These are phyloP conservation scores for Dendryphion nanum DNA, from an alignment of 2,329 filamentous ascomycete genomes.

Conservation along the genomic window DNA sequence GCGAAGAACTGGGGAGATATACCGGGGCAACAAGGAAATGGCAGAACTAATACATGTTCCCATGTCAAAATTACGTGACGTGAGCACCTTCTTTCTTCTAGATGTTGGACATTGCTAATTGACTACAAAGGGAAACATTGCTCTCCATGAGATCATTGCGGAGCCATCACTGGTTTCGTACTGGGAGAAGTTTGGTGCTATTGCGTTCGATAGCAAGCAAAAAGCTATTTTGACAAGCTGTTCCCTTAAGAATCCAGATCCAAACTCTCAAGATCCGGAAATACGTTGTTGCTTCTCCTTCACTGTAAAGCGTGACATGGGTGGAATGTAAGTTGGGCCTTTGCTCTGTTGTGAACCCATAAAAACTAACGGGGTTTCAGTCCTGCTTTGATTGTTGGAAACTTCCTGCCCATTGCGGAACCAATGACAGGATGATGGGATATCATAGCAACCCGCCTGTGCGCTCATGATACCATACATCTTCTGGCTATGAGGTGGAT, in stretches of 20 bases:
- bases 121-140: constrained; percentile 82
- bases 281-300: constrained; percentile 97
- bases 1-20: constrained; percentile 95
- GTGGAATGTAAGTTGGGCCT: constrained; percentile 83
- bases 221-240: constrained; percentile 96
- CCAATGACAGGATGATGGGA: too few relatives aligned
- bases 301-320: constrained; percentile 88
- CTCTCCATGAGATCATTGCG: constrained; percentile 91
- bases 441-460: too few relatives aligned
- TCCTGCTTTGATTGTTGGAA: constrained; percentile 91
- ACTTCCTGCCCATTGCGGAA: constrained; percentile 85
- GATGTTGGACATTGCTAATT: not conserved
- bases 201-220: constrained; percentile 90
- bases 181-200: constrained; percentile 98
- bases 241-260: constrained; percentile 71
- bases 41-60: constrained; percentile 91
- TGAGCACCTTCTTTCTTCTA: constrained; percentile 47
- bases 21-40: constrained; percentile 98
- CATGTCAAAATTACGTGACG: constrained; percentile 86
- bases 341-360: not conserved
- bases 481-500: constrained; percentile 11
- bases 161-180: constrained; percentile 95
- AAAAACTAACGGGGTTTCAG: constrained; percentile 43
- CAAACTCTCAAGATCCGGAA: constrained; percentile 64
- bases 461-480: constrained; percentile 10